These are phyloP conservation scores for Trametes punicea DNA, from an alignment of 768 basidiomycete genomes.

Conservation along the genomic window DNA sequence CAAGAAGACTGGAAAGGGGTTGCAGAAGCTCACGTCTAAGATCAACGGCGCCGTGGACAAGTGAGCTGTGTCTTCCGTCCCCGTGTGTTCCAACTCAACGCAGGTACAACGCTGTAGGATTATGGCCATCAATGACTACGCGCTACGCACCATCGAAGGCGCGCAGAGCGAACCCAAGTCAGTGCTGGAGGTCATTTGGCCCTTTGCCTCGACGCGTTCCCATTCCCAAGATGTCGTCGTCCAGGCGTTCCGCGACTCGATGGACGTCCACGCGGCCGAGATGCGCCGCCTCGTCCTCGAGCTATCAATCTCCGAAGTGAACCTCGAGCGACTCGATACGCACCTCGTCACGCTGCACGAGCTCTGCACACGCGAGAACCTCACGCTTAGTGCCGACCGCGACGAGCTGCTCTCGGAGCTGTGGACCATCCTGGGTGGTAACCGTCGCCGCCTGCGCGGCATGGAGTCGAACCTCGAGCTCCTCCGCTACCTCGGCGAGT, in stretches of 20 bases:
- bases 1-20: slow-evolving; percentile 51
- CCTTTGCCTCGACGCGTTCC: slow-evolving; percentile 32
- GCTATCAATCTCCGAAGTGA: slow-evolving; percentile 52
- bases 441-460: slow-evolving; percentile 45
- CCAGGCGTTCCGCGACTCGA: slow-evolving; percentile 57
- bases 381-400: slow-evolving; percentile 40
- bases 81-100: not conserved
- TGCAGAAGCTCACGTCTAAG: slow-evolving; percentile 62
- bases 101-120: slow-evolving; percentile 43
- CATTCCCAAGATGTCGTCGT: slow-evolving; percentile 44
- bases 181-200: slow-evolving; percentile 26
- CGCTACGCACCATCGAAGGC: slow-evolving; percentile 51
- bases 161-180: slow-evolving; percentile 31
- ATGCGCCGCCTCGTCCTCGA: slow-evolving; percentile 63
- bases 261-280: slow-evolving; percentile 52
- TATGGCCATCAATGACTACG: slow-evolving; percentile 72
- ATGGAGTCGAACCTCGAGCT: slow-evolving; percentile 51
- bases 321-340: slow-evolving; percentile 63
- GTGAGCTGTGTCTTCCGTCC: slow-evolving; percentile 37
- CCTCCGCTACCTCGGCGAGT: slow-evolving; percentile 51
- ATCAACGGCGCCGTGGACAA: slow-evolving; percentile 73
- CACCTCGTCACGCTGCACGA: slow-evolving; percentile 55
- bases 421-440: slow-evolving; percentile 70
- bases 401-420: slow-evolving; percentile 58
- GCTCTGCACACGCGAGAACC: slow-evolving; percentile 56